These are phyloP conservation scores for Neolentinus lepideus DNA, from an alignment of 1,284 basidiomycete species.

Conservation along the genomic window DNA sequence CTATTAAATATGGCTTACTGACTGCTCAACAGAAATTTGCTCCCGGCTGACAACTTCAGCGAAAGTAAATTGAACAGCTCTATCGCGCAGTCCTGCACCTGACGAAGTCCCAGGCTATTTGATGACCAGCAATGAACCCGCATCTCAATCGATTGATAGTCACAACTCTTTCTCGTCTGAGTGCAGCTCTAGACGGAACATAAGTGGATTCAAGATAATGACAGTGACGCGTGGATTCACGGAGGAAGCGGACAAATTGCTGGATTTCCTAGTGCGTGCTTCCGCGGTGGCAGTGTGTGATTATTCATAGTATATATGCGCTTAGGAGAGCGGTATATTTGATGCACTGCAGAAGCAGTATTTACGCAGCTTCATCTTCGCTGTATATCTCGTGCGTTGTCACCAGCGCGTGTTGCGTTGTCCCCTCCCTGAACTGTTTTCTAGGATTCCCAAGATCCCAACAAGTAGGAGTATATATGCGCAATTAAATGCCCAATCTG, in stretches of 20 bases:
- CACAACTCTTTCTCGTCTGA: conserved; percentile 15
- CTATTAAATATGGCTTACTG: conserved; percentile 1
- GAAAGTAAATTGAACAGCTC: conserved; percentile 38
- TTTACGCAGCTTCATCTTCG: conserved; percentile 74
- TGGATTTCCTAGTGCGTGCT: conserved; percentile 63
- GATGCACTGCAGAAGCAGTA: conserved; percentile 74
- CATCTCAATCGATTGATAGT: conserved; percentile 30
- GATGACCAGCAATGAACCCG: conserved; percentile 36
- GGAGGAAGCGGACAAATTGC: conserved; percentile 69
- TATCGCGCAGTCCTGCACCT: conserved; percentile 5
- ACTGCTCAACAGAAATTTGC: conserved; percentile 42
- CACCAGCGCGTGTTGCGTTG: background rate
- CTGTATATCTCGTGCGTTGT: conserved; percentile 63
- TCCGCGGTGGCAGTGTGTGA: background rate
- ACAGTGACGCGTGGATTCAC: conserved; percentile 69
- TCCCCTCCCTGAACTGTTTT: background rate
- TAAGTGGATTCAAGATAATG: conserved; percentile 57
- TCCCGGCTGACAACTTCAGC: conserved; percentile 77
- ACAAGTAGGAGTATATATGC: conserved; percentile 45
- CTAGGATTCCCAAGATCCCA: conserved; percentile 68
- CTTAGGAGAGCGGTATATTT: conserved; percentile 73
- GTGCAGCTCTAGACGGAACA: conserved; percentile 24
- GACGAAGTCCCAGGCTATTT: conserved; percentile 37
- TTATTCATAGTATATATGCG: conserved; percentile 1
- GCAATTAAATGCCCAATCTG: conserved; percentile 6